These are phyloP conservation scores for Boletus holoroseus DNA, from an alignment of 1,284 basidiomycete genomes.

Conservation along the genomic window DNA sequence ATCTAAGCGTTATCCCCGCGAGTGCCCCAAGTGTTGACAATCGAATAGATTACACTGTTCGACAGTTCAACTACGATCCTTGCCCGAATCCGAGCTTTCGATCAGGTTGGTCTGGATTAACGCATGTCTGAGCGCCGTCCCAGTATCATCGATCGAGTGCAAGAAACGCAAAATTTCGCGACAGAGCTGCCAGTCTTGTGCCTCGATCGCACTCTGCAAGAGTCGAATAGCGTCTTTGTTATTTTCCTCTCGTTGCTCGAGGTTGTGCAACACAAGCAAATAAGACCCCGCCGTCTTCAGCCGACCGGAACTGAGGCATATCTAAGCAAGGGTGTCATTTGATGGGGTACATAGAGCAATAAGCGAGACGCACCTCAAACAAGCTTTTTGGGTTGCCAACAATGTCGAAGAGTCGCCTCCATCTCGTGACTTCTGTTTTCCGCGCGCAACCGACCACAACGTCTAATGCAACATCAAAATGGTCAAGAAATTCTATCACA, in stretches of 20 bases:
- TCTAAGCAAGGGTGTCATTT: conserved; percentile 38
- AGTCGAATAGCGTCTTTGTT: conserved; percentile 76
- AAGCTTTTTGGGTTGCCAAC: conserved; percentile 86
- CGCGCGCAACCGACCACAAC: conserved; percentile 95
- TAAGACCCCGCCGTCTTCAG: conserved; percentile 92
- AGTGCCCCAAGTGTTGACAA: background rate
- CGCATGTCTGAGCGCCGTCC: conserved; percentile 61
- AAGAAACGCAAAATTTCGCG: conserved; percentile 89
- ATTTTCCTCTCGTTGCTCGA: conserved; percentile 83
- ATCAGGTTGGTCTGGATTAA: conserved; percentile 40
- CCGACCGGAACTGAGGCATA: conserved; percentile 69
- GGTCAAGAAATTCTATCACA: conserved; percentile 88
- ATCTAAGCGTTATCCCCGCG: background rate
- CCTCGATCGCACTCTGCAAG: conserved; percentile 66
- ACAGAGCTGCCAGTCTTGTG: conserved; percentile 76
- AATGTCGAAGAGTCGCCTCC: conserved; percentile 83
- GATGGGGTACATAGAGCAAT: background rate
- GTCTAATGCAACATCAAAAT: conserved; percentile 86
- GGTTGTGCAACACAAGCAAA: conserved; percentile 86
- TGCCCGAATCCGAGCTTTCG: conserved; percentile 1
- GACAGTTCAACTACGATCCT: background rate
- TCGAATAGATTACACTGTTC: conserved; percentile 2
- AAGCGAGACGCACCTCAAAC: conserved; percentile 65
- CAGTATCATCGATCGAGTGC: conserved; percentile 84
- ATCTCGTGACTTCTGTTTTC: conserved; percentile 93